Evolutionary conservation across 1,284 basidiomycete species (phyloP), one percentile per base, ranked within the genome.

Genomic region (Cutaneotrichosporon curvatum): DNA sequence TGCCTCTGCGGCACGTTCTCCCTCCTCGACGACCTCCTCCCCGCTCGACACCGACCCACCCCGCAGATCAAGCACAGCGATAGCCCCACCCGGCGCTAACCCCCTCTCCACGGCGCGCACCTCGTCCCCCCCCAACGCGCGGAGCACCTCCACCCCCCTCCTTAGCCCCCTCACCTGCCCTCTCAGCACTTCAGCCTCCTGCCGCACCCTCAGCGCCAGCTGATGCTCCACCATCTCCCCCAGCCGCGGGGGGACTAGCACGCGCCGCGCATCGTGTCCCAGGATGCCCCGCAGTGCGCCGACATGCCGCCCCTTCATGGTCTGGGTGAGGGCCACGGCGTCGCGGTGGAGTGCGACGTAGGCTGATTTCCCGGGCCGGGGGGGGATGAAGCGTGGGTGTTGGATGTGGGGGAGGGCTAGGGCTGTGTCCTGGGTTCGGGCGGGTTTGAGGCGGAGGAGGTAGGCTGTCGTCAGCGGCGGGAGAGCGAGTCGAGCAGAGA

Each of bases 131-230:
- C 28, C 12, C 10, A 48, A 37, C 4, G 47, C 15, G 14, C 48
- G 40, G 8, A 48, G n/a, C 14, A 48, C 40, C 3, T 28, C 34
- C 14, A 4, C 12, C 12, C 16, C 18, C 19, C 7, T 25, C 30
- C 20, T 15, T 4, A 0, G 9, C 22, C 14, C 28, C 20, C 20
- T 19, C 23, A 9, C n/a, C 8, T 3, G 19, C 16, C 6, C 31
- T 2, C 35, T 40, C n/a, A 56, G 50, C n/a, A 53, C 18, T 12
- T 47, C 40, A 0, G 59, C 43, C 38, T 61, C 57, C 43, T 57
- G 47, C 19, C 42, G 28, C 4, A 57, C 39, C 7, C 59, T 47
- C 20, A 33, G n/a, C 6, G 19, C 21, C 12, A 61, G 54, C 43
- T 51, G 47, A 4, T 44, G 21, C 4, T 48, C 38, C 2, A 59